These are phyloP conservation scores for Eucalyptus erythrocorys DNA, from an alignment of 345 rosid genomes.

Conservation along the genomic window DNA sequence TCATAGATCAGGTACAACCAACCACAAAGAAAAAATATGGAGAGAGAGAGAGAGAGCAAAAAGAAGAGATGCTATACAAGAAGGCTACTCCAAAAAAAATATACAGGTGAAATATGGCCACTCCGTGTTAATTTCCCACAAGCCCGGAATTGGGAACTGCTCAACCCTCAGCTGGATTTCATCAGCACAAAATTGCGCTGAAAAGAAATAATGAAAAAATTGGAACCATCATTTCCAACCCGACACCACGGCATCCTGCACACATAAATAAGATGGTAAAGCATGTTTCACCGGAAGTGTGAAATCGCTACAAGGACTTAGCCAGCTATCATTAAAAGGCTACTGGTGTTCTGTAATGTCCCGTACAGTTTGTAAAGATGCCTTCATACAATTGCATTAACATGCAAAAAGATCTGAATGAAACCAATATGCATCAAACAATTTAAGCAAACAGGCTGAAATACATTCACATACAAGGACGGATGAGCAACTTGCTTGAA, in stretches of 20 bases:
- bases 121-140: constrained; percentile 6
- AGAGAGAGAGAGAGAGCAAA: not conserved
- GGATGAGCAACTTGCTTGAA: not conserved
- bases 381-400: not conserved
- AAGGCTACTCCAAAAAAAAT: constrained; percentile 12
- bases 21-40: not conserved
- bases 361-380: not conserved
- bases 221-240: constrained; percentile 27
- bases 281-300: not conserved
- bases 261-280: not conserved
- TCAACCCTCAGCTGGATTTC: constrained; percentile 7
- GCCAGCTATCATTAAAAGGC: not conserved
- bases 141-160: not conserved
- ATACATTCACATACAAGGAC: not conserved
- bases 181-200: constrained; percentile 33
- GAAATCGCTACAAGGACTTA: not conserved
- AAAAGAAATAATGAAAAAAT: constrained; percentile 60
- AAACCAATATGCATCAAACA: not conserved
- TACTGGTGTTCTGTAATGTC: not conserved
- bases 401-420: not conserved
- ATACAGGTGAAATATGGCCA: constrained; percentile 15
- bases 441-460: not conserved
- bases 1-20: not conserved
- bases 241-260: constrained; percentile 49
- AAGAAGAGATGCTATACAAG: constrained; percentile 21